Percentiles rank a stretch among this genome's conserved stretches.
Evolutionary conservation across 768 basidiomycete species (phyloP).

Genomic region (Flagelloscypha sp.): DNA sequence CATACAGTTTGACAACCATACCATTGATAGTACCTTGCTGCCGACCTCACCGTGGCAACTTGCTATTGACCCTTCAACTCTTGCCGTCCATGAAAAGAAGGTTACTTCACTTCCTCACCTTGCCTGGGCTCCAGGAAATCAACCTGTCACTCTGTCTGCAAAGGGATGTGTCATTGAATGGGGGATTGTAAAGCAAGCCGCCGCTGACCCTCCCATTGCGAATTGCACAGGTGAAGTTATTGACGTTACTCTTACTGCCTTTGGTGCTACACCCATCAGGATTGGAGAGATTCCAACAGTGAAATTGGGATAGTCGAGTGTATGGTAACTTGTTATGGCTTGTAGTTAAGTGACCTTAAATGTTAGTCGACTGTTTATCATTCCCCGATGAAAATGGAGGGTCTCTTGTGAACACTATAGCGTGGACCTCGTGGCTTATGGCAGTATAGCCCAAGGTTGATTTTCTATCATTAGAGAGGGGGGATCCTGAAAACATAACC

Average conservation of each 20-base stretch:
- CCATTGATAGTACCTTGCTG: slow-evolving; percentile 28
- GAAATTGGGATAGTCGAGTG: slow-evolving; percentile 5
- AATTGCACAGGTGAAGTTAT: slow-evolving; percentile 22
- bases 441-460: too few species aligned
- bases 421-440: too few species aligned
- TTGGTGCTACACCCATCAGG: slow-evolving; percentile 29
- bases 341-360: too few species aligned
- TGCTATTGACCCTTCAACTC: slow-evolving; percentile 30
- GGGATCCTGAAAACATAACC: too few species aligned
- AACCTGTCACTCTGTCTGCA: slow-evolving; percentile 30
- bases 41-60: slow-evolving; percentile 30
- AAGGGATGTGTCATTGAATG: slow-evolving; percentile 31
- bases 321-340: too few species aligned
- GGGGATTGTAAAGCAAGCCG: slow-evolving; percentile 24
- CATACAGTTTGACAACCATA: slow-evolving; percentile 29
- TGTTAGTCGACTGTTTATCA: too few species aligned
- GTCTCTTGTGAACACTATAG: too few species aligned
- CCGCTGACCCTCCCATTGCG: slow-evolving; percentile 29
- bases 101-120: slow-evolving; percentile 25
- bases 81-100: slow-evolving; percentile 24
- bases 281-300: slow-evolving; percentile 34
- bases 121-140: slow-evolving; percentile 30
- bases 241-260: slow-evolving; percentile 30
- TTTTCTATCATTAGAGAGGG: too few species aligned
- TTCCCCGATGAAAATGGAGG: too few species aligned